Evolutionary conservation across 805 yeast species (phyloP), one percentile per base, ranked within the genome.

Genomic region (Hanseniaspora lindneri): DNA sequence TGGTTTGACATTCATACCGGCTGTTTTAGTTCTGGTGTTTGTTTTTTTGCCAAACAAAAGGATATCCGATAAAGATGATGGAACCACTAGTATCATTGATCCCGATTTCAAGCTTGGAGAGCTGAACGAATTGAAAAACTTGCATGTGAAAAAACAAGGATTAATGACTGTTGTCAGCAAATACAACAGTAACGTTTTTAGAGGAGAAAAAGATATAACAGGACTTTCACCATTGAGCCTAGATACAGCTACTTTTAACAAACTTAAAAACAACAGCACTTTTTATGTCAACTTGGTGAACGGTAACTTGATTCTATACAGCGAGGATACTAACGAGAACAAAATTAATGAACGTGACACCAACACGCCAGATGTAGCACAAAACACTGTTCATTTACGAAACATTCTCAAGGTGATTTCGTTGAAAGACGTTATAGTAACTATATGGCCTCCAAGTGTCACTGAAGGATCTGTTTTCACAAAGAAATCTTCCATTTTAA

Each of bases 151-250:
- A 55, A 75, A 72, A 58, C 67, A 76, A 10, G 95, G 94, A 8
- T 84, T 94, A 94, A 65, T 86, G 2, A 76, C 81, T 2, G 88
- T 88, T n/a, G 83, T 94, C 0, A 79, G 77, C 52, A 89, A 83
- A 54, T 83, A 80, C 59, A 70, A 81, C 64, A 66, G 71, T 50
- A 68, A 73, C 63, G 58, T 81, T 2, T 17, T 49, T 1, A 32
- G 53, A 1, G 48, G 53, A 4, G 44, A 55, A 41, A 34, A 51
- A 14, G 51, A 51, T 16, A 21, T 50, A 28, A 16, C 43, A 17
- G 48, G 53, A 5, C 44, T 53, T n/a, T 47, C 27, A 32, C 16
- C 46, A 42, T 7, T 42, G 27, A 39, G 53, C 32, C 27, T 29
- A 14, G 43, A 44, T 39, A 39, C 37, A 9, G 39, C 34, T 8